Evolutionary conservation across 176 grass and related monocot genomes (phyloP).

Genomic region (Miscanthus lutarioriparius): DNA sequence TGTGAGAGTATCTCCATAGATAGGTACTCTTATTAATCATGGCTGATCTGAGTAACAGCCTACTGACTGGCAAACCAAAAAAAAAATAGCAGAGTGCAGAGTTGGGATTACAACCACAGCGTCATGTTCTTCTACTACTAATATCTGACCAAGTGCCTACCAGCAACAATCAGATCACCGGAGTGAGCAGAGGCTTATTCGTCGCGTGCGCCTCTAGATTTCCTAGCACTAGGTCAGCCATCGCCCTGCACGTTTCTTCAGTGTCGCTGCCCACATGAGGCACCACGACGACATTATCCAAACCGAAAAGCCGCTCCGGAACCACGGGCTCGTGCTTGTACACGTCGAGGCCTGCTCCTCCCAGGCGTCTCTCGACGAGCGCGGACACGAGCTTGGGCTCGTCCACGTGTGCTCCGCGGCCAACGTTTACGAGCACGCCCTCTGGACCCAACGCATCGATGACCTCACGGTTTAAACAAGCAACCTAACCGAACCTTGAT

Average conservation of each 20-base stretch:
- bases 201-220: constrained; percentile 75
- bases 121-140: background rate
- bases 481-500: background rate
- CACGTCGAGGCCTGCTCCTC: constrained; percentile 76
- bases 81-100: constrained; percentile 17
- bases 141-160: background rate
- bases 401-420: constrained; percentile 72
- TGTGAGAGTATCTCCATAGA: background rate
- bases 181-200: constrained; percentile 64
- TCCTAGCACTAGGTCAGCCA: constrained; percentile 80
- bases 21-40: constrained; percentile 34
- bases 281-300: constrained; percentile 72
- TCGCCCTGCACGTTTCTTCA: constrained; percentile 63
- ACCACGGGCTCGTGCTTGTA: constrained; percentile 70
- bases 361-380: constrained; percentile 61
- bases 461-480: constrained; percentile 49
- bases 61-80: background rate
- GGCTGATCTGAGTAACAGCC: background rate
- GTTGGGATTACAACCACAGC: background rate
- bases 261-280: constrained; percentile 84
- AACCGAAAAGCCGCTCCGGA: constrained; percentile 58
- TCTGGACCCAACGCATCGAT: constrained; percentile 67
- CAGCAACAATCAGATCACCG: constrained; percentile 50
- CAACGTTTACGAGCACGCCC: constrained; percentile 82
- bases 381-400: constrained; percentile 78